These are phyloP conservation scores for Schizothecium vesticola DNA, from an alignment of 495 filamentous ascomycete genomes.

Conservation along the genomic window DNA sequence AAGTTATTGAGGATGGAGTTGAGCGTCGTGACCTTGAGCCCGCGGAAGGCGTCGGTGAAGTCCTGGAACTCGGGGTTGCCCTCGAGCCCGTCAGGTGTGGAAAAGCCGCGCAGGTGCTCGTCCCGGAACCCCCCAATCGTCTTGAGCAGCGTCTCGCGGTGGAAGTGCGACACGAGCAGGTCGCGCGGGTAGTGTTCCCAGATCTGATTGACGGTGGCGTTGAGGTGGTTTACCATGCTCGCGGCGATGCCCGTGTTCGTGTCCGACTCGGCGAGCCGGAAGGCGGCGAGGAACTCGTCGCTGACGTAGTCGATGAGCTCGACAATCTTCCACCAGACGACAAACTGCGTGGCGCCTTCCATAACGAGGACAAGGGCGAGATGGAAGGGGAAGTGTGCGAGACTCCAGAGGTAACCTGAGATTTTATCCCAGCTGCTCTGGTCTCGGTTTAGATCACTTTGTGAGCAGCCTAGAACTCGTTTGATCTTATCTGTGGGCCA, in stretches of 20 bases:
- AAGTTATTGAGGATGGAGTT: conserved; percentile 1
- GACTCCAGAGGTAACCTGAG: conserved; percentile 6
- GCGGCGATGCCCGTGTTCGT: neutral
- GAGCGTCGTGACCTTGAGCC: neutral
- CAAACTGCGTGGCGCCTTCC: conserved; percentile 4
- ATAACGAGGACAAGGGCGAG: conserved; percentile 5
- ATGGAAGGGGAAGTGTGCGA: conserved; percentile 11
- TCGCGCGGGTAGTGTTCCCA: neutral
- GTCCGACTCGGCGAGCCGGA: neutral
- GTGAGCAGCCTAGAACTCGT: too few species aligned
- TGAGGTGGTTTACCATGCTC: neutral
- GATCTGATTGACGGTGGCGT: neutral
- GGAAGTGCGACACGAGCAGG: neutral
- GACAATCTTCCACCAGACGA: conserved; percentile 5
- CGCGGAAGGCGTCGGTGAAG: neutral
- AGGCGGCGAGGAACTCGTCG: neutral
- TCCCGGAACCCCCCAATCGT: neutral
- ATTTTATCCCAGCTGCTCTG: too few species aligned
- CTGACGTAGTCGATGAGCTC: neutral
- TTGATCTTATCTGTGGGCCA: neutral
- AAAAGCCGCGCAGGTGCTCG: neutral
- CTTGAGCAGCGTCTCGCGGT: neutral
- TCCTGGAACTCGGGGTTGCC: neutral
- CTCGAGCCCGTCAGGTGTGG: neutral
- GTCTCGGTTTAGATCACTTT: neutral